phyloP scores from a whole-genome alignment of 495 filamentous ascomycete species.

The Penicillium subrubescens region DNA sequence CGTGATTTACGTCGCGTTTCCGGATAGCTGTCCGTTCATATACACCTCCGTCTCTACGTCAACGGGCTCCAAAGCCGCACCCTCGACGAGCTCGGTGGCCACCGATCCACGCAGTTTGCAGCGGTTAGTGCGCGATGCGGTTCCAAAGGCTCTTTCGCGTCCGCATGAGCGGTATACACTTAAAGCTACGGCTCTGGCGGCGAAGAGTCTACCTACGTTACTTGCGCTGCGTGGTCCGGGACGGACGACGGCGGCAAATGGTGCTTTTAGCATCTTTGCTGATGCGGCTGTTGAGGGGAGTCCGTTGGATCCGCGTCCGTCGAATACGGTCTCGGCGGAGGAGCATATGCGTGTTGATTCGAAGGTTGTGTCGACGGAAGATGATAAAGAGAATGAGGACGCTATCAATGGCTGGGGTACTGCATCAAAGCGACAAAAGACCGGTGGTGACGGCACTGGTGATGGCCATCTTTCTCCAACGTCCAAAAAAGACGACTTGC shows the following conservation, averaged over 20 bases:
- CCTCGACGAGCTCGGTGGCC: constrained; percentile 28
- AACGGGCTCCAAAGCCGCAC: constrained; percentile 30
- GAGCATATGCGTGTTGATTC: constrained; percentile 35
- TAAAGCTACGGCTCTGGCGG: constrained; percentile 63
- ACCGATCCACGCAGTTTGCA: constrained; percentile 65
- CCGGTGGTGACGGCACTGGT: constrained; percentile 35
- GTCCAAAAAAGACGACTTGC: constrained; percentile 58
- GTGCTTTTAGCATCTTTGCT: constrained; percentile 78
- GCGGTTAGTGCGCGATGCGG: constrained; percentile 68
- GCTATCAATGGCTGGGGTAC: constrained; percentile 3
- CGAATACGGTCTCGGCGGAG: constrained; percentile 45
- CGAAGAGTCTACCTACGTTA: constrained; percentile 67
- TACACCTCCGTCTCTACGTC: constrained; percentile 64
- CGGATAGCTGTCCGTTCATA: constrained; percentile 71
- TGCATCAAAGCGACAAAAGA: constrained; percentile 6
- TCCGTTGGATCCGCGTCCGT: constrained; percentile 55
- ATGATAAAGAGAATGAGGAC: constrained; percentile 30
- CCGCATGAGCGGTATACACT: constrained; percentile 69
- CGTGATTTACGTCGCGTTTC: constrained; percentile 77
- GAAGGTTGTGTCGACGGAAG: constrained; percentile 12
- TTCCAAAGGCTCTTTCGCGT: constrained; percentile 76
- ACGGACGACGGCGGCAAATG: constrained; percentile 65
- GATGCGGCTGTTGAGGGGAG: constrained; percentile 60
- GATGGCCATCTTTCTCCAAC: constrained; percentile 48
- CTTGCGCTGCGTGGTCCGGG: constrained; percentile 66